These are phyloP conservation scores for Eutypa lata DNA, from an alignment of 2,329 filamentous ascomycete genomes.

Conservation along the genomic window DNA sequence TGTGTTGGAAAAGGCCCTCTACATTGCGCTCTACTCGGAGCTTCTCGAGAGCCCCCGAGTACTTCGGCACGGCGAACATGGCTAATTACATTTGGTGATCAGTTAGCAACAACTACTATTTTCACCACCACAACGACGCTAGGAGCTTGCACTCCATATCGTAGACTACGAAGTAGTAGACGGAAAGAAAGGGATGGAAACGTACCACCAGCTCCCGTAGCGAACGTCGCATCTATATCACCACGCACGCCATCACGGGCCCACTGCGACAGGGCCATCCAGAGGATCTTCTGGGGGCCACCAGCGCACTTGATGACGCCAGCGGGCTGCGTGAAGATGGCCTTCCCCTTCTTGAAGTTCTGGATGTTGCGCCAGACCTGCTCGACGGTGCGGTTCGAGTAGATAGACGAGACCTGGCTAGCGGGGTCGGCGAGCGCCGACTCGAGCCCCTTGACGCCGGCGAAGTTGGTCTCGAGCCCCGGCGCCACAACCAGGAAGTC, in stretches of 20 bases:
- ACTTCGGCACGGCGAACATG: conserved; percentile 39
- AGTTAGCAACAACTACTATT: conserved; percentile 7
- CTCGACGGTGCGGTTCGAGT: conserved; percentile 32
- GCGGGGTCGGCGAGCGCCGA: conserved; percentile 30
- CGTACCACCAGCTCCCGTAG: conserved; percentile 30
- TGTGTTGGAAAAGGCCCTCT: conserved; percentile 37
- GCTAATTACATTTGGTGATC: conserved; percentile 16
- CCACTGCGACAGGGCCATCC: conserved; percentile 38
- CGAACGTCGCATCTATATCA: conserved; percentile 30
- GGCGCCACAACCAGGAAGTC: conserved; percentile 36
- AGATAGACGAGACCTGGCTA: conserved; percentile 35
- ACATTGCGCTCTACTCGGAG: conserved; percentile 33
- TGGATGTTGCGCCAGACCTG: conserved; percentile 34
- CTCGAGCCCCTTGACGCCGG: conserved; percentile 30
- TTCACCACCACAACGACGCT: background rate
- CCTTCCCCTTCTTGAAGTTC: conserved; percentile 30
- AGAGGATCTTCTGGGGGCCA: conserved; percentile 37
- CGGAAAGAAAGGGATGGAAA: background rate
- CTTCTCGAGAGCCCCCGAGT: conserved; percentile 31
- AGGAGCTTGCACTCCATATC: too few species aligned
- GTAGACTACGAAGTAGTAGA: too few species aligned
- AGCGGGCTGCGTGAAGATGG: conserved; percentile 36
- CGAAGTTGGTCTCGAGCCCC: conserved; percentile 34
- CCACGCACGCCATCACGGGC: conserved; percentile 29
- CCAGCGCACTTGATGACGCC: conserved; percentile 38